Percentiles rank a stretch among this genome's conserved stretches.
Conservation (phyloP, 2,329 filamentous ascomycete species). For the Aspergillus sp. region DNA sequence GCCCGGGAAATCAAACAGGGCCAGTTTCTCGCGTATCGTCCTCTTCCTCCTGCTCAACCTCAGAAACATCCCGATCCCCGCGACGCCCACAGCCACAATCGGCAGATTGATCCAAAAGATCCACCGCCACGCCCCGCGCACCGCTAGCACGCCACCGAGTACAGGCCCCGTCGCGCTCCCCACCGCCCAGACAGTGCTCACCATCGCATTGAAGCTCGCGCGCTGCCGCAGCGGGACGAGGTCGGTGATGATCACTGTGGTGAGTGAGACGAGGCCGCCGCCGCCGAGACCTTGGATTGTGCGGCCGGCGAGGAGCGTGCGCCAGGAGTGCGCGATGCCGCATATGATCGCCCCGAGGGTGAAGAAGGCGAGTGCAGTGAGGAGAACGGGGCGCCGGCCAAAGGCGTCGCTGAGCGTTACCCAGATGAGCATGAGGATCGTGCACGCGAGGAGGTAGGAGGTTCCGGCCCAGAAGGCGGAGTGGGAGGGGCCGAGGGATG, state of each 20-base stretch:
- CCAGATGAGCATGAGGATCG: too few relatives aligned
- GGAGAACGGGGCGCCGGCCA: slow-evolving; percentile 51
- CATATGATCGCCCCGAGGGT: background rate
- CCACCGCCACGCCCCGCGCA: slow-evolving; percentile 29
- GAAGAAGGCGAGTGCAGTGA: slow-evolving; percentile 31
- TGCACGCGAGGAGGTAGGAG: too few relatives aligned
- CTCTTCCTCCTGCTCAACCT: slow-evolving; percentile 14
- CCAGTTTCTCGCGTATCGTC: slow-evolving; percentile 16
- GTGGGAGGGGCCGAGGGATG: too few relatives aligned
- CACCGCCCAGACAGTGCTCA: slow-evolving; percentile 45
- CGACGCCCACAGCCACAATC: slow-evolving; percentile 27
- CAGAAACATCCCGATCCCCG: slow-evolving; percentile 31
- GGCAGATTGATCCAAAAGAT: slow-evolving; percentile 40
- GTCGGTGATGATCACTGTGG: slow-evolving; percentile 53
- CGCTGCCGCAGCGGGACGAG: slow-evolving; percentile 47
- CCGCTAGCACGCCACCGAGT: slow-evolving; percentile 45
- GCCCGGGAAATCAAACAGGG: slow-evolving; percentile 35
- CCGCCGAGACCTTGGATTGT: slow-evolving; percentile 59
- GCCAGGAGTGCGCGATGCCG: background rate
- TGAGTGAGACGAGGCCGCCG: slow-evolving; percentile 49
- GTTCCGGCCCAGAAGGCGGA: too few relatives aligned
- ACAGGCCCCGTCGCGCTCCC: slow-evolving; percentile 66
- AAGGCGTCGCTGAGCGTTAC: slow-evolving; percentile 57
- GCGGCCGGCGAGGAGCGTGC: slow-evolving; percentile 59
- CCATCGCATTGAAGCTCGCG: slow-evolving; percentile 30